Conservation (phyloP, 805 yeast species). For the Starmera caribaea region DNA sequence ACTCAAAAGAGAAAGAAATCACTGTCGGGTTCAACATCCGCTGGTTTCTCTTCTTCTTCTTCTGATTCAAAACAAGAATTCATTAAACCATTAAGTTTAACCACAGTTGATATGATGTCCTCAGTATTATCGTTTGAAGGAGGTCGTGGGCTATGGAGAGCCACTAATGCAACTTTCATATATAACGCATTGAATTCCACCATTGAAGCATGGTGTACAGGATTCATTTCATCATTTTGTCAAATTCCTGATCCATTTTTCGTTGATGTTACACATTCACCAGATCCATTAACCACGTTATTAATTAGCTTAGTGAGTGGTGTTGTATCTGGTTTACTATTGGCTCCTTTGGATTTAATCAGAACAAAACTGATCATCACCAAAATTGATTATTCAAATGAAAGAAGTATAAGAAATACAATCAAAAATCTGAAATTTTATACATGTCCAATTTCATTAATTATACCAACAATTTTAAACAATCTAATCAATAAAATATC, state of each 20-base stretch:
- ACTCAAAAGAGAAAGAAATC: constrained; percentile 1
- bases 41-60: not conserved
- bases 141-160: constrained; percentile 61
- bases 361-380: constrained; percentile 72
- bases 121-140: constrained; percentile 62
- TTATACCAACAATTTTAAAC: constrained; percentile 61
- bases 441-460: constrained; percentile 47
- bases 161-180: constrained; percentile 71
- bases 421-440: constrained; percentile 40
- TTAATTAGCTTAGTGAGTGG: constrained; percentile 62
- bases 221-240: constrained; percentile 70
- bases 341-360: constrained; percentile 77
- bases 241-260: constrained; percentile 85
- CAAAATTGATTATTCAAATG: constrained; percentile 32
- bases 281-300: constrained; percentile 64
- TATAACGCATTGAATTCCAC: constrained; percentile 67
- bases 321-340: constrained; percentile 56
- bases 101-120: constrained; percentile 56
- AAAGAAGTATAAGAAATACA: constrained; percentile 66
- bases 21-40: not conserved
- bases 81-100: constrained; percentile 50
- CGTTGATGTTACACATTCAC: constrained; percentile 71
- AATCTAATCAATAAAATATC: constrained; percentile 52
- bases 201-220: constrained; percentile 86
- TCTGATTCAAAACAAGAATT: too few relatives aligned